These are phyloP conservation scores for Knoxia roxburghii DNA, from an alignment of 257 asterid genomes.

Conservation along the genomic window DNA sequence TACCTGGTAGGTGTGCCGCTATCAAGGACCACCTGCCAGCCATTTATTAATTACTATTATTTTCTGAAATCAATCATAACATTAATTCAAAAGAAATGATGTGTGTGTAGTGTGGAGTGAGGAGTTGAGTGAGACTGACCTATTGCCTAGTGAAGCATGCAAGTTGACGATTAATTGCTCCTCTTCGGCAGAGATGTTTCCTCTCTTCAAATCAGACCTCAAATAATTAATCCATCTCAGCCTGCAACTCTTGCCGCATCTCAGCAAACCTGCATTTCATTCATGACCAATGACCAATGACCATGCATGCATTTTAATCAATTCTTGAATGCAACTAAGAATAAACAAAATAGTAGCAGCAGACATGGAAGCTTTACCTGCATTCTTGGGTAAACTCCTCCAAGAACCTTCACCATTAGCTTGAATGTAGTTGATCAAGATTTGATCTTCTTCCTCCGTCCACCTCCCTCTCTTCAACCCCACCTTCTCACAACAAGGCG, in stretches of 20 bases:
- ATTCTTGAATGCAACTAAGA: too few relatives aligned
- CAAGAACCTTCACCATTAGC: slow-evolving; percentile 82
- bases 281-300: too few relatives aligned
- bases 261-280: slow-evolving; percentile 48
- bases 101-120: too few relatives aligned
- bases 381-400: slow-evolving; percentile 87
- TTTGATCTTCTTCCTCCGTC: slow-evolving; percentile 78
- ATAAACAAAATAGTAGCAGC: too few relatives aligned
- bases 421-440: slow-evolving; percentile 49
- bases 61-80: too few relatives aligned
- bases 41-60: neutral
- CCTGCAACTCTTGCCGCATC: slow-evolving; percentile 93
- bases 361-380: slow-evolving; percentile 37
- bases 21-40: slow-evolving; percentile 71
- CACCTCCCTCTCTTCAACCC: slow-evolving; percentile 81
- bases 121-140: slow-evolving; percentile 33
- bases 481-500: slow-evolving; percentile 88
- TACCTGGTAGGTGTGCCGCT: slow-evolving; percentile 71
- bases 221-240: slow-evolving; percentile 84
- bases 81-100: too few relatives aligned
- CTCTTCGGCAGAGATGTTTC: slow-evolving; percentile 58
- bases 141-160: slow-evolving; percentile 73
- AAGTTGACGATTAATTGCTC: slow-evolving; percentile 59
- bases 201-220: slow-evolving; percentile 80
- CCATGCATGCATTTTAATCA: too few relatives aligned